Conservation (phyloP, 2,329 filamentous ascomycete genomes). For the Colletotrichum agaves region DNA sequence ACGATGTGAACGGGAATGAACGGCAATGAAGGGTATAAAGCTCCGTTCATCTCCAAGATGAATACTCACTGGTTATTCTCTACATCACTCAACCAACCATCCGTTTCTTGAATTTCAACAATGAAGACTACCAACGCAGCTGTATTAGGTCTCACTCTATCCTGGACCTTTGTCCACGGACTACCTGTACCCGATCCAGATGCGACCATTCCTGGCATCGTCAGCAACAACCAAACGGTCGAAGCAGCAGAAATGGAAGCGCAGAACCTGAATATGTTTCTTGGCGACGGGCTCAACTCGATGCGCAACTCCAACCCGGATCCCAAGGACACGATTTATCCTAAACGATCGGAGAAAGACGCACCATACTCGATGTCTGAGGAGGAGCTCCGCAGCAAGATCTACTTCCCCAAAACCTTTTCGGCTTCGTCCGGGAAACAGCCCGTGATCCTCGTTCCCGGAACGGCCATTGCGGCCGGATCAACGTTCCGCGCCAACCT, state of each 20-base stretch:
- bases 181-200: neutral
- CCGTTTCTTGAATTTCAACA: neutral
- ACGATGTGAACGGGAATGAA: neutral
- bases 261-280: neutral
- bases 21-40: neutral
- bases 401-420: conserved; percentile 62
- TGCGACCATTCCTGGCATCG: neutral
- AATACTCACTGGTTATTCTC: rapidly evolving
- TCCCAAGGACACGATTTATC: conserved; percentile 45
- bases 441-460: conserved; percentile 64
- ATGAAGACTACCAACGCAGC: conserved; percentile 9
- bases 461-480: conserved; percentile 52
- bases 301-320: conserved; percentile 10
- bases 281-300: neutral
- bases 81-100: neutral
- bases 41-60: neutral
- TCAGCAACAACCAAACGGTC: neutral
- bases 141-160: neutral
- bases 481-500: conserved; percentile 59
- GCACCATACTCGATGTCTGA: conserved; percentile 61
- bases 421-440: conserved; percentile 52
- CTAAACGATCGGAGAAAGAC: conserved; percentile 51
- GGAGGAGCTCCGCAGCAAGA: conserved; percentile 57
- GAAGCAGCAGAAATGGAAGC: neutral
- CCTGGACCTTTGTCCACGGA: neutral